Evolutionary conservation across 1,284 basidiomycete species (phyloP).

Genomic region (Ustilago cynodontis): DNA sequence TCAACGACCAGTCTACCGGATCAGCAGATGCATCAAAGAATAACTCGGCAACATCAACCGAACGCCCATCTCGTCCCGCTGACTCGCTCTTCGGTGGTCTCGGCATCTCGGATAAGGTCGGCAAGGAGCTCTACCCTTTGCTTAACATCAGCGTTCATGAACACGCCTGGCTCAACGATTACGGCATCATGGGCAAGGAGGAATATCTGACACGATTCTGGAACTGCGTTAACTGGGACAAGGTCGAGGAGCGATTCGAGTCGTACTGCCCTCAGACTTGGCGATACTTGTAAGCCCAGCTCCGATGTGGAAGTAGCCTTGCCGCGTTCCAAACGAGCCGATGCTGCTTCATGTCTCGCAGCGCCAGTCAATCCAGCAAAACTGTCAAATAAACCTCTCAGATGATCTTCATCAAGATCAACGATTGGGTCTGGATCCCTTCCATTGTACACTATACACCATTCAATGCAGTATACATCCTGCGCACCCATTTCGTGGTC

Average conservation of each 20-base stretch:
- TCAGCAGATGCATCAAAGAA: slow-evolving; percentile 42
- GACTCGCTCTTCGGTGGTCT: slow-evolving; percentile 40
- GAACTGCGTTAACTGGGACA: slow-evolving; percentile 85
- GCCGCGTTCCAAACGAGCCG: background rate
- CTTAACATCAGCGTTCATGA: slow-evolving; percentile 89
- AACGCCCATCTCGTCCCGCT: slow-evolving; percentile 28
- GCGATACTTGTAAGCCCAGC: slow-evolving; percentile 20
- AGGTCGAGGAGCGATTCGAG: slow-evolving; percentile 56
- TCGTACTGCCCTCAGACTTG: slow-evolving; percentile 47
- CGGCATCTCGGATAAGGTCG: slow-evolving; percentile 67
- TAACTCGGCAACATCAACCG: slow-evolving; percentile 53
- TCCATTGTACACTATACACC: slow-evolving; percentile 41
- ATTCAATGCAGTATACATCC: slow-evolving; percentile 20
- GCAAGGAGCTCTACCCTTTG: slow-evolving; percentile 79
- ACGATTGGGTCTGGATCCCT: background rate
- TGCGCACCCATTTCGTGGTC: background rate
- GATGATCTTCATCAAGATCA: background rate
- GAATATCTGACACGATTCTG: slow-evolving; percentile 90
- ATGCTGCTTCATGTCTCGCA: background rate
- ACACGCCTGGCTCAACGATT: slow-evolving; percentile 89
- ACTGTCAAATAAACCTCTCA: background rate
- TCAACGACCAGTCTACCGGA: slow-evolving; percentile 57
- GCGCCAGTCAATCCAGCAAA: no score
- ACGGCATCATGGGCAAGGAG: slow-evolving; percentile 94
- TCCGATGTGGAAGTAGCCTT: no score